Base-by-base conservation (phyloP, 75 land plant genomes). In the Selaginella tamariscina region DNA sequence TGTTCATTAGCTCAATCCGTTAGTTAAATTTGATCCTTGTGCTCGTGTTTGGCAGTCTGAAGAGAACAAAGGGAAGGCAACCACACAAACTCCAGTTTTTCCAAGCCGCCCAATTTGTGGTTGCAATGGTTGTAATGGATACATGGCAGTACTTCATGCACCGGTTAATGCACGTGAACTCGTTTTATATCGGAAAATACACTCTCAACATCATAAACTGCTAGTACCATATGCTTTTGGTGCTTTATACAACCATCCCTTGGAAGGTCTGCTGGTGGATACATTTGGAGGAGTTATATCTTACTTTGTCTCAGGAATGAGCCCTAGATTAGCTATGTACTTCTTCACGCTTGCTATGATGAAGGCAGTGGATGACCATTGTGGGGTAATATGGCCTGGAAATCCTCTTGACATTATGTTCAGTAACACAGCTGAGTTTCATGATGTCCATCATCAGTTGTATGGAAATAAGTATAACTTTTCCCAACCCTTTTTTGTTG, bases 391-490 rank as follows among this genome's bases (percentile, higher is more conserved):
- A 86, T 75, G 85, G 24, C 93, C 93, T 24, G 80, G 82, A 2
- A 89, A 86, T 60, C 82, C 79, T 0, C 84, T 89, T 70, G 87
- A 89, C 55, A 2, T 77, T n/a, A 56, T 89, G 5, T 89, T 89
- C 71, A 31, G 70, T 62, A 89, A 89, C 80, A 89, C 86, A 54
- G 68, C 94, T 27, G 89, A 89, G 2, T 89, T 86, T 62, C 94
- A 89, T 76, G 94, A 86, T 64, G 73, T 90, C 54, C 96, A 90
- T 69, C 96, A 91, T 65, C 96, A 91, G 68, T 82, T 83, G 15
- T 76, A 85, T 2, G 96, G 96, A 32, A 70, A 62, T 18, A 91
- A 91, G 64, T 91, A 75, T 68, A 91, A 91, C 75, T 91, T 77
- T 64, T 88, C 96, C 0, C 96, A 91, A 73, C 96, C 96, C 31